Base-by-base conservation (phyloP, 139 green algal genomes). In the Spirogloea muscicola region DNA sequence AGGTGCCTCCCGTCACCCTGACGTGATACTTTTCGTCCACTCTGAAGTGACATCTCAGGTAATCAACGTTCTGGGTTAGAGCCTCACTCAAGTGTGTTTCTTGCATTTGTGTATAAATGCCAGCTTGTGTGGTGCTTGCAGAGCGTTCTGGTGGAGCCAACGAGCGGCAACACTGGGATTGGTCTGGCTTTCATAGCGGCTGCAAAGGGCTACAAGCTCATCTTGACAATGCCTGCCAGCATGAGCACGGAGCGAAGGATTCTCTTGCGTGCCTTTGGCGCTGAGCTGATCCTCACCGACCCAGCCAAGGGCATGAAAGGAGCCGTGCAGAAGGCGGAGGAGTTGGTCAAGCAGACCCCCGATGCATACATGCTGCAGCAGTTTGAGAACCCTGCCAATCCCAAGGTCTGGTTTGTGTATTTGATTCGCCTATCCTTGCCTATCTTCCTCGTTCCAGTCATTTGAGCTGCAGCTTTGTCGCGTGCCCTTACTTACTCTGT, bases 321-420 rank as follows among this genome's bases (percentile, higher is more conserved):
- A 18, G 92, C 92, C 29, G 88, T 99, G 3, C 63, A 77, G 25
- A 96, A 96, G 87, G 93, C 93, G 3, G 87, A 96, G 82, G 87
- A 97, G 84, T 91, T 99, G 41, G 84, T 88, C 27, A 66, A 57
- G 38, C 77, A 72, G 37, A 96, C 87, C 0, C 70, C 83, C 1
- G 82, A 91, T 77, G 79, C 90, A 0, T 96, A 90, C 88, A 93
- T 98, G 76, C 89, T 98, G 77, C 94, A 98, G 88, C 94, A 99
- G 84, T 99, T 99, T 85, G 90, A 99, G 84, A 99, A 98, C 87
- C 89, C 91, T 36, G 88, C 90, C 77, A 98, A 98, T 81, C 89
- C 91, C 0, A 74, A 74, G 38, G 83, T 95, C 33, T n/a, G n/a
- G n/a, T n/a, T n/a, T n/a, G n/a, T n/a, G n/a, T n/a, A n/a, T n/a